Base-by-base conservation (phyloP, 2,329 filamentous ascomycete genomes). In the Elsinoe perseae region DNA sequence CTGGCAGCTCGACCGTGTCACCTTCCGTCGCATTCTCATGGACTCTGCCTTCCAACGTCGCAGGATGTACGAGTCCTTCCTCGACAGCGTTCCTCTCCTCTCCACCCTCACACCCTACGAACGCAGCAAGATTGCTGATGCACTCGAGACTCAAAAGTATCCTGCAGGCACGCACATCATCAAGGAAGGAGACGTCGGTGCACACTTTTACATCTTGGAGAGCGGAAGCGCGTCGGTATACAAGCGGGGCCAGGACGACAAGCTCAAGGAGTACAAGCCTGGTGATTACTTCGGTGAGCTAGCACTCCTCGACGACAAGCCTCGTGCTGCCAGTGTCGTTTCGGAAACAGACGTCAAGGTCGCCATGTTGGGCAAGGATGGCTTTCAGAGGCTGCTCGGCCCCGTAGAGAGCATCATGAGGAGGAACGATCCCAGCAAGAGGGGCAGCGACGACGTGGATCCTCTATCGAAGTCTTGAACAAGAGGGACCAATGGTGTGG, bases 231-330 rank as follows among this genome's bases (percentile, higher is more conserved):
- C 91, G 7, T 86, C 90, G 63, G 92, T 89, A 1, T 89, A 83
- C 77, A 95, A 92, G 74, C 77, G 81, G n/a, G 88, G 85, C 36
- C 75, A 78, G 16, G 77, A 83, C 20, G 77, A 83, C 20, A 77
- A 81, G 58, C 85, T 97, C 61, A 89, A 89, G 67, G 78, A 82
- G 55, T 97, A 97, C 72, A 80, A 78, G 61, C 93, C 95, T 72
- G 93, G 93, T 27, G 93, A 96, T 67, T 98, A 93, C 76, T 98
- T 98, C 73, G 93, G 93, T 60, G 93, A 98, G 73, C 78, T 98
- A 59, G 93, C 93, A 5, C 74, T 98, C 67, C 78, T 97, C 63
- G 95, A 97, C 64, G 92, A 98, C 68, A 88, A 89, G 56, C 93
- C 93, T 7, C 85, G 93, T 67, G 92, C 92, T 34, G 93, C 93